Percentiles rank a stretch among this genome's conserved stretches.
phyloP scores from a whole-genome alignment of 2,329 filamentous ascomycete species.

The Immersiporthe knoxdaviesiana region DNA sequence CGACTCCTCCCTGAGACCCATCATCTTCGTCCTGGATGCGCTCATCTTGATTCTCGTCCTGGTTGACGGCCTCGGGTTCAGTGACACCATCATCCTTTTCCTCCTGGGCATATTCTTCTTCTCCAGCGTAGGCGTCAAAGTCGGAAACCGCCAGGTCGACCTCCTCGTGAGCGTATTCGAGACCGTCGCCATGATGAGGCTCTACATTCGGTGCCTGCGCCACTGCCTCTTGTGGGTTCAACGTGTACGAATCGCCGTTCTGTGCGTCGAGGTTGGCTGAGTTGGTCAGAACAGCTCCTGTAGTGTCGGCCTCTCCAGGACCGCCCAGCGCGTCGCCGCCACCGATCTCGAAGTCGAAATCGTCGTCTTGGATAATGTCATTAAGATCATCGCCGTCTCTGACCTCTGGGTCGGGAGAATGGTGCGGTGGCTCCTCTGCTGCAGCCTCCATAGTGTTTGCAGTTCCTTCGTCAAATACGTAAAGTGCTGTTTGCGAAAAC shows the following conservation, averaged over 20 bases:
- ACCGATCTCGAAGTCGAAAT: conserved; percentile 40
- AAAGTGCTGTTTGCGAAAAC: conserved; percentile 1
- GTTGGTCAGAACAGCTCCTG: neutral
- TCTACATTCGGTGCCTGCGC: conserved; percentile 7
- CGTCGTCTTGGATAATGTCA: conserved; percentile 32
- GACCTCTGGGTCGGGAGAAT: conserved; percentile 25
- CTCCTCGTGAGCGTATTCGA: conserved; percentile 8
- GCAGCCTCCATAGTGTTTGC: conserved; percentile 31
- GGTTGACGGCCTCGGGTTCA: conserved; percentile 1
- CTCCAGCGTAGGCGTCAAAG: conserved; percentile 26
- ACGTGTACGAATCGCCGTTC: neutral
- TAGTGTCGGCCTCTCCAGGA: conserved; percentile 22
- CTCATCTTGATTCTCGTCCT: conserved; percentile 18
- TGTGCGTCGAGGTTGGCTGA: neutral
- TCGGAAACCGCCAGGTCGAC: conserved; percentile 29
- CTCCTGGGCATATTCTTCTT: neutral
- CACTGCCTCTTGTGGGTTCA: conserved; percentile 6
- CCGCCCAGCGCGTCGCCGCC: conserved; percentile 31
- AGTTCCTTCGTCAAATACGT: neutral
- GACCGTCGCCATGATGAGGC: neutral
- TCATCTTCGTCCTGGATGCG: conserved; percentile 30
- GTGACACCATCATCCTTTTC: conserved; percentile 2
- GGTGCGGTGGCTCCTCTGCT: conserved; percentile 21
- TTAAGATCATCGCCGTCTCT: conserved; percentile 27
- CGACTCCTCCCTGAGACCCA: conserved; percentile 40